Base-by-base conservation (phyloP, 2,329 filamentous ascomycete genomes). In the Samsoniella hepiali region DNA sequence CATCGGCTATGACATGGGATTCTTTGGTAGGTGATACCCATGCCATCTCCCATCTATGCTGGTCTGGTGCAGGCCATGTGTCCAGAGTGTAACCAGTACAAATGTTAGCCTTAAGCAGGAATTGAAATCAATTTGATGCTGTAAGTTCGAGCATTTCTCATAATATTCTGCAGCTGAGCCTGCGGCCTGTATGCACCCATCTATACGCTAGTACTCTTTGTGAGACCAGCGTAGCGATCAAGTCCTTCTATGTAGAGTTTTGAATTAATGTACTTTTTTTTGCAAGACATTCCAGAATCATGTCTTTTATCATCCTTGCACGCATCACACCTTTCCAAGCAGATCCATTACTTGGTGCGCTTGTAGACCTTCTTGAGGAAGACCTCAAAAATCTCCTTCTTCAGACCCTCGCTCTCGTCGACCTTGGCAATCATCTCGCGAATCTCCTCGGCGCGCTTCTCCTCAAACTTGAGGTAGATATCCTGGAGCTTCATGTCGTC, bases 301-400 rank as follows among this genome's bases (percentile, higher is more conserved):
- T 15, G 7, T n/a, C 31, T n/a, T 49, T 7, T 49, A 44, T 56
- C 15, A 34, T 47, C 22, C 5, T 50, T 53, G 29, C 42, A 29
- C 29, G 8, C 17, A 17, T 15, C 29, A 27, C 44, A n/a, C 8
- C 13, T 17, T 22, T 31, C 11, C 47, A 29, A 10, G 40, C 9
- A 32, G 13, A 13, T 34, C 17, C 45, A 15, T 77, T 91, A 98
- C 81, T 97, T 98, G 85, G 87, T 95, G 74, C 95, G 86, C 88
- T 97, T 97, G 86, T 98, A 98, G 74, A 99, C 98, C 86, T 99
- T 99, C 77, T 83, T 82, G 68, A 99, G 82, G 84, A 98, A 99
- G 51, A 86, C 84, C 71, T 96, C 90, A 69, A 98, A 97, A 47
- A 98, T 86, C 65, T 83, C 85, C 84, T 91, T 95, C 85, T 96